Conservation (phyloP, 768 basidiomycete genomes). For the Tulasnella sp. region DNA sequence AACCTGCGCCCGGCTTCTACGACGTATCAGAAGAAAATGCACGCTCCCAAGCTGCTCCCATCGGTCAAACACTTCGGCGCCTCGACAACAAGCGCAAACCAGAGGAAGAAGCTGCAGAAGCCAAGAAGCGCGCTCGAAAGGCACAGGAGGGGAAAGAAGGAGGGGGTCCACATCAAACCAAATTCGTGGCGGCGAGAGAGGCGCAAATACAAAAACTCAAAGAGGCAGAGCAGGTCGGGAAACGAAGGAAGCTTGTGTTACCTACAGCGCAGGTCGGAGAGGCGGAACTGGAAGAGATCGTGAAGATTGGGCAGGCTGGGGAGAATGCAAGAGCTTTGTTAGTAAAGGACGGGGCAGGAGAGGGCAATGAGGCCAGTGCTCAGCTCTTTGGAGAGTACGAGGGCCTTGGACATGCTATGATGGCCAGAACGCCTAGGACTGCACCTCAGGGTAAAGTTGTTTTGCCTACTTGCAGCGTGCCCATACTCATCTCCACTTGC, state of each 20-base stretch:
- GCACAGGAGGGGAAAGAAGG: slow-evolving; percentile 50
- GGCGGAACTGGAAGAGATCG: slow-evolving; percentile 90
- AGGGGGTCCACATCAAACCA: slow-evolving; percentile 46
- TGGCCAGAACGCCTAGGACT: slow-evolving; percentile 90
- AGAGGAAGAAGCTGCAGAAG: slow-evolving; percentile 87
- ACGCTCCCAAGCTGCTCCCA: slow-evolving; percentile 71
- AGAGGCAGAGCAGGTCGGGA: slow-evolving; percentile 91
- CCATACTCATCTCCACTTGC: slow-evolving; percentile 13
- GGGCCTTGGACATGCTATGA: slow-evolving; percentile 71
- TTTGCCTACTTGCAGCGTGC: neutral
- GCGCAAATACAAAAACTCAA: slow-evolving; percentile 97
- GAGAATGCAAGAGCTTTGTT: slow-evolving; percentile 63
- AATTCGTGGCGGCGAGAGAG: slow-evolving; percentile 93
- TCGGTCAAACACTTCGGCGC: slow-evolving; percentile 83
- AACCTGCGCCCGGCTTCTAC: slow-evolving; percentile 90
- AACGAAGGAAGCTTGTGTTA: slow-evolving; percentile 70
- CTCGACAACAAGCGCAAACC: slow-evolving; percentile 92
- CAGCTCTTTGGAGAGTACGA: slow-evolving; percentile 87
- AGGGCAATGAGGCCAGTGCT: slow-evolving; percentile 64
- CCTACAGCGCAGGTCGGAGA: slow-evolving; percentile 92
- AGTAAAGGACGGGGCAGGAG: slow-evolving; percentile 64
- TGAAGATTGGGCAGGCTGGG: slow-evolving; percentile 90
- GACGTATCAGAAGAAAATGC: slow-evolving; percentile 92
- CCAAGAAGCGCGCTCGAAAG: slow-evolving; percentile 78
- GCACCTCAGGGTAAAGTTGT: slow-evolving; percentile 76